Evolutionary conservation across 2,329 filamentous ascomycete species (phyloP).

Genomic region (Fusarium illudens): DNA sequence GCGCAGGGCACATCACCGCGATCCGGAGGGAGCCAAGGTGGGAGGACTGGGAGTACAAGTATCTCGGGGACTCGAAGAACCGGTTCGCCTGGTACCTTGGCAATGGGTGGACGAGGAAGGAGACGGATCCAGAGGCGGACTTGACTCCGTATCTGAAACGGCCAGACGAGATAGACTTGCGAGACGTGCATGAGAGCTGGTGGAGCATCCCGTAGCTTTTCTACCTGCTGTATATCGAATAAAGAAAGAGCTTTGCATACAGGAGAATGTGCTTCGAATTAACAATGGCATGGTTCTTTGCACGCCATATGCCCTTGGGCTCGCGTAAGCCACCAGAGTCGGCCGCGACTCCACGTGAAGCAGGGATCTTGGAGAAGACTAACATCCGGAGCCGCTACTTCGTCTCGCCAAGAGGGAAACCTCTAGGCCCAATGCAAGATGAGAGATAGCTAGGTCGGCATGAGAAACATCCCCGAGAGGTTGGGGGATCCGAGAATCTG

Average conservation of each 20-base stretch:
- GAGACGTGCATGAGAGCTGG: conserved; percentile 73
- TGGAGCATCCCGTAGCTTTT: conserved; percentile 55
- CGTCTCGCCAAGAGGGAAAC: neutral
- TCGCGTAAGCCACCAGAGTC: conserved; percentile 14
- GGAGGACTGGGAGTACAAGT: conserved; percentile 64
- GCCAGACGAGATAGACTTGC: conserved; percentile 65
- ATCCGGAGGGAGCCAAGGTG: conserved; percentile 63
- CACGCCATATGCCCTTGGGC: conserved; percentile 27
- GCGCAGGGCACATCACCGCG: conserved; percentile 68
- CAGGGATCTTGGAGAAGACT: conserved; percentile 9
- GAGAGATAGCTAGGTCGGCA: neutral
- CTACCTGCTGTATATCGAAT: neutral
- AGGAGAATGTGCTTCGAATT: neutral
- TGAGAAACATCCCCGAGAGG: neutral
- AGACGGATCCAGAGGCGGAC: conserved; percentile 64
- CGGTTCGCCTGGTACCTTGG: conserved; percentile 71
- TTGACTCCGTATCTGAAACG: conserved; percentile 70
- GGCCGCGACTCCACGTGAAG: conserved; percentile 16
- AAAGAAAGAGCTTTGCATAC: conserved; percentile 3
- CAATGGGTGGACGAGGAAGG: conserved; percentile 70
- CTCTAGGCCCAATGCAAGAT: neutral
- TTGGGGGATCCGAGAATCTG: neutral
- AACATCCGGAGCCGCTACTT: conserved; percentile 9
- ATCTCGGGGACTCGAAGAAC: conserved; percentile 54
- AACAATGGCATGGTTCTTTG: conserved; percentile 22